A percentile compares a stretch with the other conserved stretches of the same genome.
Conservation (phyloP, 306 rosid genomes). For the Prunus kanzakura region DNA sequence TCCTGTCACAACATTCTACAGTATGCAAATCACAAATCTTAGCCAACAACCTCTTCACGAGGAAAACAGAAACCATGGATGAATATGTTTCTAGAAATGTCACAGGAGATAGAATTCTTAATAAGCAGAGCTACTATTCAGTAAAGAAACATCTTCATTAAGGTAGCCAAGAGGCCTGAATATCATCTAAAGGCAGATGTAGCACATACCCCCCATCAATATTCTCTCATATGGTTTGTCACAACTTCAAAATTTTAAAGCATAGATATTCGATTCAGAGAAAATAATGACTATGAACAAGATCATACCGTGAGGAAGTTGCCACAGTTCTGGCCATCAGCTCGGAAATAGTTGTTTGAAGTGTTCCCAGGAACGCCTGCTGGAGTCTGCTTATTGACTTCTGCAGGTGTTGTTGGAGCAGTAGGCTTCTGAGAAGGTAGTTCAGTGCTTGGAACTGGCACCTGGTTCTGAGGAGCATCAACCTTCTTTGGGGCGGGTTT, state of each 20-base stretch:
- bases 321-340: conserved; percentile 35
- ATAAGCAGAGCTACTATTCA: background rate
- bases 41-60: background rate
- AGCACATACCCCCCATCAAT: background rate
- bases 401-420: conserved; percentile 1
- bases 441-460: background rate
- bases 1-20: background rate
- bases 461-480: conserved; percentile 4
- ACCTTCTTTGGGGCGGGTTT: background rate
- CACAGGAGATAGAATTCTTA: background rate
- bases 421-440: conserved; percentile 4
- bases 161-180: background rate
- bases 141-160: background rate
- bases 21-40: background rate
- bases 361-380: conserved; percentile 25
- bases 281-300: background rate
- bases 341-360: conserved; percentile 28
- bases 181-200: too few relatives aligned
- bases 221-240: background rate
- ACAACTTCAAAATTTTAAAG: background rate
- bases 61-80: background rate
- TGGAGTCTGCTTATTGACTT: conserved; percentile 14
- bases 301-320: conserved; percentile 29
- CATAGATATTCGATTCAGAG: background rate
- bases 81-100: background rate